Evolutionary conservation across 192 early-diverging fungal genomes (phyloP).

Genomic region (Coemansia sp.): DNA sequence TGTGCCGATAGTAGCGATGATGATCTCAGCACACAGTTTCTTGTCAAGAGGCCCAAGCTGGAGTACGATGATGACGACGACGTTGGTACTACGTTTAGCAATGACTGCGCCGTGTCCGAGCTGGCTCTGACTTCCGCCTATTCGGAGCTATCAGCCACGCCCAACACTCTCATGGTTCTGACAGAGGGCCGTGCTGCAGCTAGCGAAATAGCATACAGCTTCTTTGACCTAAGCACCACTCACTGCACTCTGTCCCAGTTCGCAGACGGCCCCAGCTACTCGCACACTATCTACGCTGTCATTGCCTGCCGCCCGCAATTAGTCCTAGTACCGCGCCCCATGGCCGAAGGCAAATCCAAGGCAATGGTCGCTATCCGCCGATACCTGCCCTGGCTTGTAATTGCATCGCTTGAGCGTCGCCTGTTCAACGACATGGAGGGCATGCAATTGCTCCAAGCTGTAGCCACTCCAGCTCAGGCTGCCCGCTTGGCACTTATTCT

Average conservation of each 20-base stretch:
- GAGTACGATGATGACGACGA: background rate
- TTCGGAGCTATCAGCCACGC: slow-evolving; percentile 16
- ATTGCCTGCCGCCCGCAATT: slow-evolving; percentile 36
- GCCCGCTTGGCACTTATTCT: slow-evolving; percentile 27
- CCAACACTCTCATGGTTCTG: slow-evolving; percentile 39
- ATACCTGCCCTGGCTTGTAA: slow-evolving; percentile 47
- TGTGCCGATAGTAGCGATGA: slow-evolving; percentile 19
- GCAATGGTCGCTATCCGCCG: slow-evolving; percentile 48
- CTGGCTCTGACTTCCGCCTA: slow-evolving; percentile 43
- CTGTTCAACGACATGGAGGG: slow-evolving; percentile 40
- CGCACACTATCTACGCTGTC: slow-evolving; percentile 50
- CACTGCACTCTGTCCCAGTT: slow-evolving; percentile 51
- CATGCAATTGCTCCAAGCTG: slow-evolving; percentile 19
- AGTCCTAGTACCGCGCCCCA: slow-evolving; percentile 40
- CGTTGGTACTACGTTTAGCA: background rate
- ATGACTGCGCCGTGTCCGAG: slow-evolving; percentile 6
- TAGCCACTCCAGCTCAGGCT: slow-evolving; percentile 24
- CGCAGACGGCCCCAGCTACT: slow-evolving; percentile 51
- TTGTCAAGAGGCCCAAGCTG: slow-evolving; percentile 17
- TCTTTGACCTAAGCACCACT: slow-evolving; percentile 33
- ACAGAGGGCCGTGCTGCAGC: slow-evolving; percentile 47
- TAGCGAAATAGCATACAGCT: slow-evolving; percentile 50
- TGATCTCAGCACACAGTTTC: slow-evolving; percentile 3
- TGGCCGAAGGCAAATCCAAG: slow-evolving; percentile 50
- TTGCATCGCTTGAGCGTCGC: slow-evolving; percentile 32